Evolutionary conservation across 768 basidiomycete genomes (phyloP), one percentile per base, ranked within the genome.

Genomic region (Collybia nuda): DNA sequence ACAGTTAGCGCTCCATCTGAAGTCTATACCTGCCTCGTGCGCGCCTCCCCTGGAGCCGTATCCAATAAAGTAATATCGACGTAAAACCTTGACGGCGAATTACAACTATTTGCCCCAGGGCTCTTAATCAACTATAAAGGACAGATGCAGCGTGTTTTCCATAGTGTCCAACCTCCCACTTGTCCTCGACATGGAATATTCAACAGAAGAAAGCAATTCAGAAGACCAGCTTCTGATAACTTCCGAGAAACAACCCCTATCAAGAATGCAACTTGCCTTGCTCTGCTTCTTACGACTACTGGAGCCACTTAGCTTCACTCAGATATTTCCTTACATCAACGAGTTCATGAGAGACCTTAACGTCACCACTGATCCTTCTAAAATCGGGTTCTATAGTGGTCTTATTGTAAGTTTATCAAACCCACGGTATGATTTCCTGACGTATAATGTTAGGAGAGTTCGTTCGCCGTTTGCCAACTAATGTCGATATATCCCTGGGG

Each of bases 251-350:
- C 32, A 32, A 32, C 35, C 42, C 9, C n/a, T 66, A 19, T 56
- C 62, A 11, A 59, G 53, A 43, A 32, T 65, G 5, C 80, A 85
- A 62, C 70, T 85, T 5, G 69, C 72, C 8, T 69, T 79, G 6
- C 61, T 86, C 9, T 86, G 82, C 56, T 60, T 71, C 38, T 72
- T 83, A 46, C 70, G 83, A 41, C 61, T 81, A 18, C 68, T 80
- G 47, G 84, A 85, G 50, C 81, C 84, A 5, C 70, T 86, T 56
- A 73, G 73, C 19, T 84, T 82, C 66, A 79, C 82, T 0, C 81
- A 86, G 61, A 79, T 86, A 43, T 81, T 82, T 52, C 85, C 85
- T 48, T 88, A 85, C 56, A 74, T 87, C 44, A 86, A 86, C 46
- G 73, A 86, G 60, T 82, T 86, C 69, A 76, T 88, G 54, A 71